Conservation (phyloP, 2,329 filamentous ascomycete genomes). For the Beauveria caledonica region DNA sequence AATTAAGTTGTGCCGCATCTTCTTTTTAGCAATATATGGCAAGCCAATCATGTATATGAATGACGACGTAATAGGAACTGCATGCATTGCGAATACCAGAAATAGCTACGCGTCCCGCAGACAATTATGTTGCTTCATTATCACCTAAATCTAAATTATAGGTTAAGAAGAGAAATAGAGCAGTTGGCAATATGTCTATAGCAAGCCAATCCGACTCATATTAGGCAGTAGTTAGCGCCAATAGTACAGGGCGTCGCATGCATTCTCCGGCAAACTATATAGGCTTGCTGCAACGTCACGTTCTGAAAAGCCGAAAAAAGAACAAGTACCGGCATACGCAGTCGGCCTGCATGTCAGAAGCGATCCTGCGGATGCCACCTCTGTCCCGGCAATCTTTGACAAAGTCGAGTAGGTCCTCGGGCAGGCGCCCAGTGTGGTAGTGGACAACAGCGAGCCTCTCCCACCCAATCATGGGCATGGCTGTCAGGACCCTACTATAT, state of each 20-base stretch:
- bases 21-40: too few species aligned
- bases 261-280: background rate
- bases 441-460: background rate
- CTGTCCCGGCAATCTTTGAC: background rate
- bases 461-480: background rate
- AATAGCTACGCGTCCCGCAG: background rate
- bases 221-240: background rate
- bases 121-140: too few species aligned
- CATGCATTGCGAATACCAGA: background rate
- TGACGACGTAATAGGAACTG: background rate
- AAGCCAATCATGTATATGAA: constrained; percentile 4
- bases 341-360: constrained; percentile 4
- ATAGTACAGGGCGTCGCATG: background rate
- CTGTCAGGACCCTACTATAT: background rate
- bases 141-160: background rate
- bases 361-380: background rate
- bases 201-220: background rate
- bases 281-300: background rate
- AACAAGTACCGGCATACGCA: constrained; percentile 8
- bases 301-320: constrained; percentile 1
- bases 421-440: background rate
- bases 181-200: background rate
- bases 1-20: too few species aligned
- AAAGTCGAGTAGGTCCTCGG: background rate
- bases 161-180: background rate